Base-by-base conservation (phyloP, 164 flowering plant species). In the Aristolochia contorta region DNA sequence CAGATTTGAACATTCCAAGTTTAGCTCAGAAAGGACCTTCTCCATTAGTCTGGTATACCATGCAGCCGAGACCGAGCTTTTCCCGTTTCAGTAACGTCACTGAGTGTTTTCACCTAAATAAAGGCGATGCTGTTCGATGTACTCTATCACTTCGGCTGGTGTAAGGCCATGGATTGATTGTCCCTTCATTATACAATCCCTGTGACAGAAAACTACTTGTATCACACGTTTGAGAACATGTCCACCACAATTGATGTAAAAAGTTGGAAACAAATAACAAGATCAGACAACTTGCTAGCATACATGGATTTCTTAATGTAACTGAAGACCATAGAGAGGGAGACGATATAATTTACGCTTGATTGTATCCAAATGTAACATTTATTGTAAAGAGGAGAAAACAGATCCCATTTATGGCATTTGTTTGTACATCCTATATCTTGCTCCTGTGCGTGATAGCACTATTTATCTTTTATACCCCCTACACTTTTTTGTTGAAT, bases 131-230 rank as follows among this genome's bases (percentile, higher is more conserved):
- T 81, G 66, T 54, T 47, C 68, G 51, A 91, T 84, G 61, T 88
- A 88, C 48, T 71, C 75, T 16, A 91, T 79, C 16, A 86, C 96
- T 75, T 82, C 87, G 70, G 88, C 97, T 10, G 70, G 70, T 5
- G 81, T 83, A 48, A 88, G 67, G 60, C 87, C 86, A 60, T 84
- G 88, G 45, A 86, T 77, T 0, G 97, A 91, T 48, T 73, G 58
- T 43, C 91, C 87, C 74, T 77, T 77, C 16, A 82, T 78, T 55
- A 88, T 79, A 77, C 92, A 86, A 30, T 84, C 85, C 83, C 97
- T 87, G 81, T 21, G 71, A 59, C 18, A 37, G 7, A 53, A 4
- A 23, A 53, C 21, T 0, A 22, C 22, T 5, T 18, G 23, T 8
- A 50, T 6, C 54, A 18, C 54, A 18, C 12, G 7, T 10, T 37